A percentile compares a stretch with the other conserved stretches of the same genome.
Evolutionary conservation across 169 alveolate genomes (phyloP).

Genomic region (Plasmodium ovale): DNA sequence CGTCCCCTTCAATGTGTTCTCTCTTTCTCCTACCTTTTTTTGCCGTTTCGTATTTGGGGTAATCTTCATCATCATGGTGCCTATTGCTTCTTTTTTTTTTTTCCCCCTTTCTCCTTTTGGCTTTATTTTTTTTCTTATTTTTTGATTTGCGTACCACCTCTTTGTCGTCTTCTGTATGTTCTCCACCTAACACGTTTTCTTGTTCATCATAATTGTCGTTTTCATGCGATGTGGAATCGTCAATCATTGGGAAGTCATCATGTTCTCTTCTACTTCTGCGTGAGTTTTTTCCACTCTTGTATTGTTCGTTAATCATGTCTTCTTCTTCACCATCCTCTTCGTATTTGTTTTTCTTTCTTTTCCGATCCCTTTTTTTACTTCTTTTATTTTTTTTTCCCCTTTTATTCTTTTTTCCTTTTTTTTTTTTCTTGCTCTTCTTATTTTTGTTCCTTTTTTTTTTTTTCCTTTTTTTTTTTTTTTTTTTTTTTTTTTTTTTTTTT

Average conservation of each 20-base stretch:
- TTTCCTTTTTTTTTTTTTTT: neutral
- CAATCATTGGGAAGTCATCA: constrained; percentile 6
- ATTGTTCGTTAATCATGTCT: neutral
- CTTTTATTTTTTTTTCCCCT: neutral
- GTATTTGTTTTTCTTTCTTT: neutral
- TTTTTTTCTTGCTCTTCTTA: neutral
- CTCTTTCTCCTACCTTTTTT: no score
- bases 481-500: neutral
- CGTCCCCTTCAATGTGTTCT: no score
- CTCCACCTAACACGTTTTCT: no score
- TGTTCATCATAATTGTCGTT: neutral
- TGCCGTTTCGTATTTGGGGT: no score
- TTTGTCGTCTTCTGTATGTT: no score
- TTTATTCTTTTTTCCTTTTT: constrained; percentile 3
- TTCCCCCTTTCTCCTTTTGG: no score
- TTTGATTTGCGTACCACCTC: no score
- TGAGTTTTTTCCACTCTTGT: neutral
- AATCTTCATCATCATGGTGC: no score
- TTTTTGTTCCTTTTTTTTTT: neutral
- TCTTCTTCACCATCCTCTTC: neutral
- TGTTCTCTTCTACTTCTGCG: neutral
- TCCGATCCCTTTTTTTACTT: neutral
- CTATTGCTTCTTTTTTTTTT: no score
- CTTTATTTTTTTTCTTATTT: no score
- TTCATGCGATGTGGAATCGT: neutral